Conservation (phyloP, 371 early-diverging fungal genomes). For the Quaeritorhiza haematococci region DNA sequence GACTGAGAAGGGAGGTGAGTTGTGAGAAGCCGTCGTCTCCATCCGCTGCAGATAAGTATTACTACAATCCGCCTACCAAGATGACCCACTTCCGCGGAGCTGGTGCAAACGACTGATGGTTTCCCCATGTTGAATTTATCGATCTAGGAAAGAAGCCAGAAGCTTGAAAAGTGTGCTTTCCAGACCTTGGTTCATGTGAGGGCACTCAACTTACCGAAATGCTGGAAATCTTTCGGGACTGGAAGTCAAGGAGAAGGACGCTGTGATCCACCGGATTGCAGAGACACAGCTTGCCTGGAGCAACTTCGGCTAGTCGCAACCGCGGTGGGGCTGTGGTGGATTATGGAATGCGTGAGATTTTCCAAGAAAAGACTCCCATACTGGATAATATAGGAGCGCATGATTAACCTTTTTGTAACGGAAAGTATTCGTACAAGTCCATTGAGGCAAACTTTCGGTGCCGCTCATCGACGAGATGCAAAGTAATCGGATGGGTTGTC, state of each 20-base stretch:
- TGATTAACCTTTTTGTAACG: constrained; percentile 40
- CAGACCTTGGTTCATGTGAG: no score
- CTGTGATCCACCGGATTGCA: constrained; percentile 68
- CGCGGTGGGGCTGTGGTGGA: constrained; percentile 47
- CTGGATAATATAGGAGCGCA: no score
- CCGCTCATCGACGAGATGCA: constrained; percentile 56
- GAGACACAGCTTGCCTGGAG: constrained; percentile 49
- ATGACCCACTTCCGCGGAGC: no score
- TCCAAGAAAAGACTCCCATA: no score
- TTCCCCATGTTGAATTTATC: no score
- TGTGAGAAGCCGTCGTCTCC: no score
- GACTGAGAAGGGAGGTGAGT: constrained; percentile 25
- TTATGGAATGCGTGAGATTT: neutral
- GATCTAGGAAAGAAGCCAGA: no score
- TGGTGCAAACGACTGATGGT: no score
- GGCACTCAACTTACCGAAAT: no score
- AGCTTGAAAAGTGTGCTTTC: no score
- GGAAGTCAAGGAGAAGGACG: constrained; percentile 59
- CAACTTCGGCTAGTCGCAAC: constrained; percentile 43
- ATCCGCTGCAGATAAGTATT: no score
- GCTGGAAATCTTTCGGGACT: constrained; percentile 20
- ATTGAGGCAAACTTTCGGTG: constrained; percentile 55
- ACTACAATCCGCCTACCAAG: no score
- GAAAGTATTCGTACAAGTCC: constrained; percentile 75
- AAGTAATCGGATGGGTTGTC: constrained; percentile 65